Percentiles rank a stretch among this genome's conserved stretches.
Evolutionary conservation across 306 rosid genomes (phyloP).

Genomic region (Dryas octopetala): DNA sequence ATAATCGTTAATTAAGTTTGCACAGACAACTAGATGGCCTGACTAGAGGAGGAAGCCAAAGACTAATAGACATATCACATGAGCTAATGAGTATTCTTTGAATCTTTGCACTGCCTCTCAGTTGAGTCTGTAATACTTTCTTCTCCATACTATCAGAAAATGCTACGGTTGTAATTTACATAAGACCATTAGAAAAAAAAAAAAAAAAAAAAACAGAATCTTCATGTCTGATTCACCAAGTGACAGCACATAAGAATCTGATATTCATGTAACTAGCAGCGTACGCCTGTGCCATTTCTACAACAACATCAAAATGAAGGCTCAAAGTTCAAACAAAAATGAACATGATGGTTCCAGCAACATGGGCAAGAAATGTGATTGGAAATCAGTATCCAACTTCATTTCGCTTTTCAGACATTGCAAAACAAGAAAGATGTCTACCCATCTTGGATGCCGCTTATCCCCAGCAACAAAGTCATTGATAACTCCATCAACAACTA

Average conservation of each 20-base stretch:
- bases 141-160: too few species aligned
- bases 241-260: neutral
- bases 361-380: slow-evolving; percentile 2
- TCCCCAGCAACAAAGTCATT: slow-evolving; percentile 47
- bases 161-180: too few species aligned
- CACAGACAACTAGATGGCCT: too few species aligned
- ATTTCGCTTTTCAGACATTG: slow-evolving; percentile 35
- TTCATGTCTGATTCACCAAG: neutral
- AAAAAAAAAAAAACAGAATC: too few species aligned
- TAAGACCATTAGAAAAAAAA: neutral
- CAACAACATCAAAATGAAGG: neutral
- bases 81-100: too few species aligned
- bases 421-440: slow-evolving; percentile 35
- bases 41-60: too few species aligned
- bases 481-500: slow-evolving; percentile 40
- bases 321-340: neutral
- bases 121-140: too few species aligned
- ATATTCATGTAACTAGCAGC: neutral
- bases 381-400: slow-evolving; percentile 26
- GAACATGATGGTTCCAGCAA: neutral
- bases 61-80: too few species aligned
- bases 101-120: too few species aligned
- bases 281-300: neutral
- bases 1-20: too few species aligned
- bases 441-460: slow-evolving; percentile 46